These are phyloP conservation scores for Murraya koenigii DNA, from an alignment of 345 rosid genomes.

Conservation along the genomic window DNA sequence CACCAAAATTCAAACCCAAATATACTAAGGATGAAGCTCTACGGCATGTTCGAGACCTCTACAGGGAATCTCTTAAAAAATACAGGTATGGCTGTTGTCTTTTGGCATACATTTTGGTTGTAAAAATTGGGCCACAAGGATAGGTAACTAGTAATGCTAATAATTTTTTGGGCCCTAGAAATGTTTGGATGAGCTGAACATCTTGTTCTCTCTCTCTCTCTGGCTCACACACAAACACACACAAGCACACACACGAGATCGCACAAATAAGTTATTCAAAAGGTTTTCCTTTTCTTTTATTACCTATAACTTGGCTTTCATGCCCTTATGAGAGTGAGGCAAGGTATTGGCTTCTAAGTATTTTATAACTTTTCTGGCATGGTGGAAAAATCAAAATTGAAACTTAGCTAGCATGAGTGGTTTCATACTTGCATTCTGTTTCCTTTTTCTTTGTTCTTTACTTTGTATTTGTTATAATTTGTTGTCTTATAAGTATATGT, in stretches of 20 bases:
- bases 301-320: neutral
- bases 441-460: neutral
- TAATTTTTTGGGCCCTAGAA: conserved; percentile 2
- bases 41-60: conserved; percentile 68
- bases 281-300: neutral
- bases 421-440: neutral
- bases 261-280: neutral
- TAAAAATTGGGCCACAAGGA: neutral
- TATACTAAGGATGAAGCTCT: conserved; percentile 71
- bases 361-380: neutral
- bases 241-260: neutral
- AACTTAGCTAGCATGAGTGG: neutral
- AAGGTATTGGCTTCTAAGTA: neutral
- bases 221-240: neutral
- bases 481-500: neutral
- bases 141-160: neutral
- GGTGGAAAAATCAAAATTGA: neutral
- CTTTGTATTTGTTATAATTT: neutral
- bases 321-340: conserved; percentile 3
- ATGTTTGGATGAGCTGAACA: conserved; percentile 6
- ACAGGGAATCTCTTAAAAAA: conserved; percentile 59
- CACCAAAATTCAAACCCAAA: conserved; percentile 78
- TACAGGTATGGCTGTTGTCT: conserved; percentile 56
- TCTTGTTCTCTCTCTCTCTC: neutral
- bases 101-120: neutral